Conservation (phyloP, 2,329 filamentous ascomycete species). For the Septoria petroselini region DNA sequence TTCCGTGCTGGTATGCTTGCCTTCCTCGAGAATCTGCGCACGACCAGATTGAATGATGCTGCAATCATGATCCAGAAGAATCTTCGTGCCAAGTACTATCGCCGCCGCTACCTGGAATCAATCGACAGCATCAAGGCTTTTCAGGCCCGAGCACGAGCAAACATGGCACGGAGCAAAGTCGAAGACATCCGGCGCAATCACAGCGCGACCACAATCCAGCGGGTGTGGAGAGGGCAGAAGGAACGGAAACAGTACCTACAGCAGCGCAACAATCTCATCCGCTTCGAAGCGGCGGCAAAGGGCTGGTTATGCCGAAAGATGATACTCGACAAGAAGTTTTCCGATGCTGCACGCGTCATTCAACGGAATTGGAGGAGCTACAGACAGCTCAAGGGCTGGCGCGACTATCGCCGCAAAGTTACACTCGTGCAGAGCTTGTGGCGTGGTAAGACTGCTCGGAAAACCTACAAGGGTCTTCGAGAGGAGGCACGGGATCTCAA, state of each 20-base stretch:
- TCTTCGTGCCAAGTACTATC: constrained; percentile 89
- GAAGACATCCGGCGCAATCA: constrained; percentile 78
- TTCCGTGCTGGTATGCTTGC: constrained; percentile 99
- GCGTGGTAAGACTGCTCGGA: constrained; percentile 78
- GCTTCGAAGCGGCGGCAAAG: constrained; percentile 86
- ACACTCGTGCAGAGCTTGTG: constrained; percentile 88
- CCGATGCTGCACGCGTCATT: constrained; percentile 86
- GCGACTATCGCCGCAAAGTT: constrained; percentile 84
- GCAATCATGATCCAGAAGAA: constrained; percentile 99
- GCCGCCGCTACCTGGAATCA: constrained; percentile 83
- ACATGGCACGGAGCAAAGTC: constrained; percentile 71
- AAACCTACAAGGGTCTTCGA: constrained; percentile 82
- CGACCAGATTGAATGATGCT: constrained; percentile 83
- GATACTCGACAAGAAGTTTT: constrained; percentile 89
- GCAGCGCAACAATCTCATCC: constrained; percentile 78
- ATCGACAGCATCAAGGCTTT: constrained; percentile 75
- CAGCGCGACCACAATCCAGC: constrained; percentile 90
- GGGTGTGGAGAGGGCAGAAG: constrained; percentile 90
- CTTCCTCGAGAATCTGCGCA: constrained; percentile 91
- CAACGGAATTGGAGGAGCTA: constrained; percentile 87
- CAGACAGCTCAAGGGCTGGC: constrained; percentile 74
- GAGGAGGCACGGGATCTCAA: constrained; percentile 97
- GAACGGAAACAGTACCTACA: constrained; percentile 75
- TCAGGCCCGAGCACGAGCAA: constrained; percentile 74
- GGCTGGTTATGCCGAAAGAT: constrained; percentile 86